Evolutionary conservation across 2,329 filamentous ascomycete species (phyloP).

Genomic region (Colletotrichum orbiculare): DNA sequence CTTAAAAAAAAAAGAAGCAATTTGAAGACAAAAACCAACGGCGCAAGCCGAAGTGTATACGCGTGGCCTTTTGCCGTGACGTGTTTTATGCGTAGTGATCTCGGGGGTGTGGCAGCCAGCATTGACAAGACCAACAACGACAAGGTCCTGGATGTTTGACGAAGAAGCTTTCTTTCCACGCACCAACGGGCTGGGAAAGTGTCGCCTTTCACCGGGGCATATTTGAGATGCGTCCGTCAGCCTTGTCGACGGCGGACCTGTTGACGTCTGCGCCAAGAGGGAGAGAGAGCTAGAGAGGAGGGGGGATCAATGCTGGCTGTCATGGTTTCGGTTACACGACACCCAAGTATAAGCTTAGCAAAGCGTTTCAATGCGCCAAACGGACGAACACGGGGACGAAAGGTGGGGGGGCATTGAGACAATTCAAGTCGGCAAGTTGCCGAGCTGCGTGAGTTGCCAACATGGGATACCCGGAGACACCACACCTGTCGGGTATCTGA

Average conservation of each 20-base stretch:
- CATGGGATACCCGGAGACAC: no score
- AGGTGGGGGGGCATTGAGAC: not conserved
- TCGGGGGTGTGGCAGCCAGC: not conserved
- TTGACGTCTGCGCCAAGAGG: not conserved
- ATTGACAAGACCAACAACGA: conserved; percentile 15
- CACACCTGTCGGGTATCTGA: no score
- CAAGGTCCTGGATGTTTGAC: not conserved
- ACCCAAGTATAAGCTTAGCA: conserved; percentile 19
- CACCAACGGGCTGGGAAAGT: not conserved
- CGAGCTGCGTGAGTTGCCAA: not conserved
- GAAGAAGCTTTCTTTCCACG: not conserved
- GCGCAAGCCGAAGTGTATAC: not conserved
- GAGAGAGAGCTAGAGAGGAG: not conserved
- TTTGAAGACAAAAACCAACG: not conserved
- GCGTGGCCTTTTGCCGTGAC: not conserved
- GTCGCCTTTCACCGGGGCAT: not conserved
- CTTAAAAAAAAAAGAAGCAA: conserved; percentile 28
- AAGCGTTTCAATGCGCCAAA: conserved; percentile 10
- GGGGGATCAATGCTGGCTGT: conserved; percentile 5
- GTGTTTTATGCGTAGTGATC: conserved; percentile 4
- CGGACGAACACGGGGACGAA: conserved; percentile 13
- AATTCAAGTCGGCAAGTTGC: not conserved
- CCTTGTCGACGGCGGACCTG: conserved; percentile 1
- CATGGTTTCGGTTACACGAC: conserved; percentile 18
- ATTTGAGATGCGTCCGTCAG: not conserved